These are phyloP conservation scores for Blastobotrys peoriensis DNA, from an alignment of 805 yeast genomes.

Conservation along the genomic window DNA sequence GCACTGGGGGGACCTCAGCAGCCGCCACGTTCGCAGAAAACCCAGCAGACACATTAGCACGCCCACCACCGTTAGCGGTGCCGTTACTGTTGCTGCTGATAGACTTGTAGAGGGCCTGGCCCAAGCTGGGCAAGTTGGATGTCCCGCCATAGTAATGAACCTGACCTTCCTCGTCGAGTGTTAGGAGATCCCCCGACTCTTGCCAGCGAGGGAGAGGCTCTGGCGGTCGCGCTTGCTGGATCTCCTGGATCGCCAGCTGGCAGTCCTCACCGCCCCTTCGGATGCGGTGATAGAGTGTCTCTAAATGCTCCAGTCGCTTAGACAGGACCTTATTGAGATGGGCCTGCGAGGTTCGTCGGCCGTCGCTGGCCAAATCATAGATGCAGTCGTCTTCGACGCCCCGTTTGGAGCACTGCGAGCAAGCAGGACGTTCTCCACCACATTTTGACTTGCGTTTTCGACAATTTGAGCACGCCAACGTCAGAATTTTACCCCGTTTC, in stretches of 20 bases:
- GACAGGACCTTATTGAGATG: constrained; percentile 10
- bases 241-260: constrained; percentile 11
- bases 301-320: constrained; percentile 7
- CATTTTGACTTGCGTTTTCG: constrained; percentile 16
- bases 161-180: constrained; percentile 17
- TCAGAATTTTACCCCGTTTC: background rate
- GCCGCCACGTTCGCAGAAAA: background rate
- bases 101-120: constrained; percentile 4
- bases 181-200: constrained; percentile 9
- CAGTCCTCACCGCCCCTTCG: constrained; percentile 13
- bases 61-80: constrained; percentile 1
- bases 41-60: constrained; percentile 3
- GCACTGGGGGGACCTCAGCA: constrained; percentile 9
- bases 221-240: constrained; percentile 5
- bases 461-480: constrained; percentile 12
- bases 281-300: constrained; percentile 9
- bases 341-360: constrained; percentile 13
- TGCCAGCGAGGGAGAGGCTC: constrained; percentile 10
- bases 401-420: constrained; percentile 11
- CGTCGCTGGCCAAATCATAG: constrained; percentile 14
- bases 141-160: constrained; percentile 19
- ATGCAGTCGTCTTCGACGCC: constrained; percentile 9
- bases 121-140: constrained; percentile 13
- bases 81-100: background rate
- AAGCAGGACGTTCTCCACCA: constrained; percentile 14